Evolutionary conservation across 208 protist species (phyloP), one percentile per base, ranked within the genome.

Genomic region (Ichthyophonus hoferi): DNA sequence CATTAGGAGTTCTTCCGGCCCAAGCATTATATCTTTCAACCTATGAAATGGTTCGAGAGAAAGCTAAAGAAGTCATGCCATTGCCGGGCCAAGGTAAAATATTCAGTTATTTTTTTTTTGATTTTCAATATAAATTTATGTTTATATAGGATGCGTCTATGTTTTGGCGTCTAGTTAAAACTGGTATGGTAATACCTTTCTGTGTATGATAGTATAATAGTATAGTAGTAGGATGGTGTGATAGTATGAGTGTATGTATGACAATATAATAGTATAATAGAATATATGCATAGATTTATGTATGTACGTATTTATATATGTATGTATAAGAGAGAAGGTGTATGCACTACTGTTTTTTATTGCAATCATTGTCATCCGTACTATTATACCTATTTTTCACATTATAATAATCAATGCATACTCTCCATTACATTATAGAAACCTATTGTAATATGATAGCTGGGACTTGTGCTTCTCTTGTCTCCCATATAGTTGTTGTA

Each of bases 361-460:
- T n/a, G n/a, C n/a, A n/a, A n/a, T n/a, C n/a, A n/a, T n/a, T n/a
- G n/a, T n/a, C n/a, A n/a, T n/a, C n/a, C n/a, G n/a, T n/a, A n/a
- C n/a, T n/a, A n/a, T n/a, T n/a, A n/a, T n/a, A n/a, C n/a, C n/a
- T n/a, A n/a, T n/a, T n/a, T n/a, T n/a, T n/a, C n/a, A n/a, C n/a
- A n/a, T n/a, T n/a, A n/a, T n/a, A n/a, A n/a, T n/a, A n/a, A n/a
- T n/a, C n/a, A n/a, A n/a, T n/a, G n/a, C n/a, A n/a, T n/a, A n/a
- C n/a, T n/a, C n/a, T n/a, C n/a, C n/a, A n/a, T n/a, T n/a, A n/a
- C n/a, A n/a, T n/a, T n/a, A n/a, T 33, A 85, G 81, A 85, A 58
- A 58, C 41, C n/a, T n/a, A 41, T 17, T 37, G 81, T 42, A 85
- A 85, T 85, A 3, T 85, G 38, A 85, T 85, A n/a, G 81, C 81